Evolutionary conservation across 257 asterid genomes (phyloP), one percentile per base, ranked within the genome.

Genomic region (Lycium barbarum): DNA sequence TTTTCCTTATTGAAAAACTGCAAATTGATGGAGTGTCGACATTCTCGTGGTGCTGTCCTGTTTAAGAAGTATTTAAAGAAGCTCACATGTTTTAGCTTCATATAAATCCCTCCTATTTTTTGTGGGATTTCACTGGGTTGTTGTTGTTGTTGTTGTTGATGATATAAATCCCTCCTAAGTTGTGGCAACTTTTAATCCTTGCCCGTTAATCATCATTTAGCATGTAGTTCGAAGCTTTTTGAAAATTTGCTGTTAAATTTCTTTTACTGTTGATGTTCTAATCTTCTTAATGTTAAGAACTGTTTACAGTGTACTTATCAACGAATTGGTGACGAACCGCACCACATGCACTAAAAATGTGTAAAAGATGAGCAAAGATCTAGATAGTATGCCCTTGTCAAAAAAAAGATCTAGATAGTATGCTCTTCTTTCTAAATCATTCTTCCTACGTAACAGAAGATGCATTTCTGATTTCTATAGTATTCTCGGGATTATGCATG

Each of bases 231-330:
- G 3, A 63, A 63, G 15, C 15, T 22, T 20, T 63, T 70, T 40
- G 54, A 40, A 18, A 2, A 47, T 18, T 70, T 70, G 13, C 9
- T 71, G 79, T 40, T 71, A 70, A 8, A 38, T 3, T 17, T 40
- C 22, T 70, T 17, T 40, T 17, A 40, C 15, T 40, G 79, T 70
- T 71, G 55, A 40, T 71, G 71, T 63, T 11, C 71, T 63, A 3
- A 71, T 71, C 79, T 40, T 71, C 76, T 68, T 68, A 8, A 1
- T 68, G 79, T 40, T 71, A 71, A 9, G 55, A 17, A 71, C 79
- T 18, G 9, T 9, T 71, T 71, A 18, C 54, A 7, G 35, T 17
- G 35, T 40, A 40, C 15, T 40, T 70, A 40, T 70, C 8, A 40
- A 70, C 17, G 15, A 15, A 71, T 71, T 71, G 17, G 14, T 68